Base-by-base conservation (phyloP, 2,329 filamentous ascomycete species). In the Pyrenochaeta sp. region DNA sequence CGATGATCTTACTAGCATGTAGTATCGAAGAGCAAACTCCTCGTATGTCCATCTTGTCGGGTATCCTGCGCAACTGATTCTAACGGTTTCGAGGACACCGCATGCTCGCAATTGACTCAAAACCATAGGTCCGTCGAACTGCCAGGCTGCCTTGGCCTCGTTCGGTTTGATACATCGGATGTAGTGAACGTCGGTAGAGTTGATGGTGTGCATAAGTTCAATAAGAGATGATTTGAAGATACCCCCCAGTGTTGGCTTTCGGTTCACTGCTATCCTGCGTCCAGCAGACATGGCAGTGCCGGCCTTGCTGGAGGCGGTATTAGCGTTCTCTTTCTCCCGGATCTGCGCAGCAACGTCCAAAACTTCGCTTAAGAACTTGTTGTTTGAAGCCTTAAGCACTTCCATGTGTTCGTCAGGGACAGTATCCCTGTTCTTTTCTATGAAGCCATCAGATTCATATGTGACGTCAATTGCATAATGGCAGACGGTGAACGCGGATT, bases 131-230 rank as follows among this genome's bases (percentile, higher is more conserved):
- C 95, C 95, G 76, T 99, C 95, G 62, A 98, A 99, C 72, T 96
- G 94, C 95, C 95, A 99, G 0, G 95, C 88, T 72, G 91, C 91
- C 80, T 99, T 99, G 50, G 88, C 92, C 80, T 99, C 95, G 76
- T 99, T 99, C 32, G 95, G 95, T 81, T 99, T 99, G 81, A 99
- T 98, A 78, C 95, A 99, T 68, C 95, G 90, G 74, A 99, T 99
- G 79, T 99, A 99, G 79, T 99, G 95, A 22, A 98, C 95, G 76
- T 99, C 95, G 2, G 95, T 99, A 67, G 91, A 93, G 79, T 96
- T 97, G 80, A 99, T 99, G 5, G 95, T 99, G 76, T 88, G 86
- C 94, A 99, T 99, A 50, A 99, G 87, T 80, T 99, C 95, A 69
- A 99, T 98, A 72, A 99, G 83, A 8, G 95, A 98, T 2, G 93